phyloP scores from a whole-genome alignment of 768 basidiomycete species.

The Neoboletus brunneissimus region DNA sequence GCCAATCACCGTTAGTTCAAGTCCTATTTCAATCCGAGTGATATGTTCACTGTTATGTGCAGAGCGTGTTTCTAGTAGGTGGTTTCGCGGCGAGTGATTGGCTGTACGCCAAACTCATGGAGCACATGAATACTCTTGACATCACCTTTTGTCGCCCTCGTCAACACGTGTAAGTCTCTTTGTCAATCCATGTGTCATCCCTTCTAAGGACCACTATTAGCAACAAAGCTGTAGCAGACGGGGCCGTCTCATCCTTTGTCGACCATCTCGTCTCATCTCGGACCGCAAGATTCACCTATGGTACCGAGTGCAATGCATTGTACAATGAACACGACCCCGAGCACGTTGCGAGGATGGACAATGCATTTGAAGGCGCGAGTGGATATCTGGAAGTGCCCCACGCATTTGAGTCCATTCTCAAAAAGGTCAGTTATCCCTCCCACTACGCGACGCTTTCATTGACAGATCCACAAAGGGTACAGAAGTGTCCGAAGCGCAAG shows the following conservation, averaged over 20 bases:
- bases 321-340: slow-evolving; percentile 10
- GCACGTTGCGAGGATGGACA: slow-evolving; percentile 2
- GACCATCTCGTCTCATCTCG: slow-evolving; percentile 14
- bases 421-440: not conserved
- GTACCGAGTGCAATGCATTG: slow-evolving; percentile 12
- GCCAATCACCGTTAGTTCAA: slow-evolving; percentile 6
- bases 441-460: not conserved
- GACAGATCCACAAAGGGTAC: slow-evolving; percentile 2
- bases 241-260: slow-evolving; percentile 11
- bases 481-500: slow-evolving; percentile 13
- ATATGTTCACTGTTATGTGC: not conserved
- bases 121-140: slow-evolving; percentile 7
- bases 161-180: slow-evolving; percentile 13
- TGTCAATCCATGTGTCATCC: not conserved
- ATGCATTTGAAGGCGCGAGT: slow-evolving; percentile 9
- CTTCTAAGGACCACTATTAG: not conserved
- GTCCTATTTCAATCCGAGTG: not conserved
- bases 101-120: slow-evolving; percentile 10
- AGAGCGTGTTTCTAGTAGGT: slow-evolving; percentile 14
- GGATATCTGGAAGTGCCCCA: slow-evolving; percentile 8
- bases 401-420: slow-evolving; percentile 11
- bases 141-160: slow-evolving; percentile 10
- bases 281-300: slow-evolving; percentile 11
- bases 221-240: slow-evolving; percentile 17
- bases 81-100: slow-evolving; percentile 16